Evolutionary conservation across 164 flowering plant species (phyloP).

Genomic region (Umbilicus rupestris): DNA sequence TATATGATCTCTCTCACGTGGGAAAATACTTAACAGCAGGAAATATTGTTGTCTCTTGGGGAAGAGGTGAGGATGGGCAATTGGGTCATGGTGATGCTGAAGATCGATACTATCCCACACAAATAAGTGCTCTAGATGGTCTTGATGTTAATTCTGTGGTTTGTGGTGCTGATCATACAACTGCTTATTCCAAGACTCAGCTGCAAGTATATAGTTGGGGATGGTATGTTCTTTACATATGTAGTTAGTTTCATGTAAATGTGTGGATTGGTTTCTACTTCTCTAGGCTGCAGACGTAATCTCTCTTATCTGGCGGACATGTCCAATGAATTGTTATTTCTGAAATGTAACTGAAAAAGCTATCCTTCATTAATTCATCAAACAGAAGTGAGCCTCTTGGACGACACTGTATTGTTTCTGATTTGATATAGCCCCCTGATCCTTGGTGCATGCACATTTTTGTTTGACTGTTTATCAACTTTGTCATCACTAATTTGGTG

Average conservation of each 20-base stretch:
- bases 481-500: background rate
- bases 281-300: no score
- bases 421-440: background rate
- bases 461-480: slow-evolving; percentile 1
- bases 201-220: slow-evolving; percentile 91
- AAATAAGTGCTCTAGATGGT: slow-evolving; percentile 71
- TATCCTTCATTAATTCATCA: background rate
- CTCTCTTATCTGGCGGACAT: no score
- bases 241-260: background rate
- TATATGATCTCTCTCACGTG: no score
- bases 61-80: slow-evolving; percentile 98
- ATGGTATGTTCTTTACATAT: slow-evolving; percentile 45
- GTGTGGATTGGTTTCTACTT: no score
- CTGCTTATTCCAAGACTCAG: slow-evolving; percentile 61
- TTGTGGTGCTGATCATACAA: slow-evolving; percentile 96
- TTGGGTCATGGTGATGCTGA: slow-evolving; percentile 97
- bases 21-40: no score
- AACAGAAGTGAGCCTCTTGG: background rate
- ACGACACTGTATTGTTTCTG: background rate
- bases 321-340: no score
- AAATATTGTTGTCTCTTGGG: slow-evolving; percentile 83
- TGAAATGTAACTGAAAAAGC: background rate
- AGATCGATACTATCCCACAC: slow-evolving; percentile 76
- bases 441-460: background rate
- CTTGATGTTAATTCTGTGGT: slow-evolving; percentile 59